phyloP scores from a whole-genome alignment of 805 yeast species.

The Lachancea thermotolerans region DNA sequence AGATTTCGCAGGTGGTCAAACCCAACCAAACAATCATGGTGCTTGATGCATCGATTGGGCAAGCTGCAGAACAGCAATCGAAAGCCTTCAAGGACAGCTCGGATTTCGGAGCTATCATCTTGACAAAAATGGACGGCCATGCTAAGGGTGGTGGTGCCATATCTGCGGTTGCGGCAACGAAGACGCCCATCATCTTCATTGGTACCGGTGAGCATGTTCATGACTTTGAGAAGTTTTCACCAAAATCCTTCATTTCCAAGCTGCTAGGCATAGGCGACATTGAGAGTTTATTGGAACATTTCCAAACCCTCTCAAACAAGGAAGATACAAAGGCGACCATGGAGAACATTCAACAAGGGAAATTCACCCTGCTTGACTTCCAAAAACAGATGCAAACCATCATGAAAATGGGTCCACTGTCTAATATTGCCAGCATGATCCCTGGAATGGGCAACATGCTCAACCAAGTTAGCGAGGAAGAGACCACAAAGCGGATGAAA shows the following conservation, averaged over 20 bases:
- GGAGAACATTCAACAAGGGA: constrained; percentile 91
- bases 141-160: constrained; percentile 99
- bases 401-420: constrained; percentile 93
- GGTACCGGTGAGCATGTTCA: constrained; percentile 98
- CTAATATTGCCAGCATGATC: constrained; percentile 90
- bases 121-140: constrained; percentile 97
- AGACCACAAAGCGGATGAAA: constrained; percentile 75
- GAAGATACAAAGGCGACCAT: constrained; percentile 85
- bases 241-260: constrained; percentile 84
- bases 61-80: constrained; percentile 94
- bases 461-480: constrained; percentile 86
- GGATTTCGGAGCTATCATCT: constrained; percentile 88
- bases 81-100: constrained; percentile 89
- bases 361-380: constrained; percentile 83
- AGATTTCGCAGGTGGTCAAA: constrained; percentile 76
- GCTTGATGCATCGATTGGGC: constrained; percentile 94
- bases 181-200: constrained; percentile 89
- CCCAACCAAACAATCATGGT: constrained; percentile 99
- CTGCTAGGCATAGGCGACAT: constrained; percentile 92
- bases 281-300: constrained; percentile 90
- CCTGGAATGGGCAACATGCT: constrained; percentile 88
- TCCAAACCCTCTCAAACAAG: constrained; percentile 61
- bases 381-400: constrained; percentile 93
- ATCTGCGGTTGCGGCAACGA: constrained; percentile 95
- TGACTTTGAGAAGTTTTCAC: constrained; percentile 87